Evolutionary conservation across 306 rosid species (phyloP), one percentile per base, ranked within the genome.

Genomic region (Acacia melanoxylon): DNA sequence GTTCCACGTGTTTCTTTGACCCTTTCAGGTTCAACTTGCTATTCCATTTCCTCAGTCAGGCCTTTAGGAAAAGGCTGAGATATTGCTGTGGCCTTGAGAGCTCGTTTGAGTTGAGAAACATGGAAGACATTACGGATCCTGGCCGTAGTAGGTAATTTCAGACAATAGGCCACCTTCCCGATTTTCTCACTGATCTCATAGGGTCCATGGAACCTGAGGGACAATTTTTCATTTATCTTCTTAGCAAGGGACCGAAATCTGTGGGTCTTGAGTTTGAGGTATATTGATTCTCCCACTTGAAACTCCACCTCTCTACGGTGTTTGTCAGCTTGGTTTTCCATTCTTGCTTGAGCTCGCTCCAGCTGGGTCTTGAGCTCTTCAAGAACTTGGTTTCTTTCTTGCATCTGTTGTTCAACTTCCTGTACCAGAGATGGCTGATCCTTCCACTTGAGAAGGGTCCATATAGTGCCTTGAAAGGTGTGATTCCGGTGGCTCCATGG

Each of bases 91-190:
- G 3, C 2, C 6, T 8, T 19, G 4, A 54, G 10, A 0, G 61
- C 61, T 8, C 1, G 2, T 6, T 54, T 54, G 11, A 54, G 25
- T 2, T 54, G 25, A 0, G 61, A 54, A 6, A 19, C 11, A 3
- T 20, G 25, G 4, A 19, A 54, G 0, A 54, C 61, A 1, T 5
- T 17, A 8, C 6, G 61, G 7, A 54, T 54, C 3, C 10, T 5
- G 0, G 61, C 61, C 8, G 13, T 1, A 0, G 25, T 0, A 8
- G 13, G 27, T 0, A 54, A 0, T 3, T 54, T 2, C 0, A 54
- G 11, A 8, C 27, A 2, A 2, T 54, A 54, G 6, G 27, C 62
- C 0, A n/a, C 27, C 24, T 8, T 4, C 0, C 62, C 12, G 0
- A 54, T 8, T 11, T 3, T n/a, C 13, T 54, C 13, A 0, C 0